Base-by-base conservation (phyloP, 139 green algal genomes). In the Pleodorina starrii region DNA sequence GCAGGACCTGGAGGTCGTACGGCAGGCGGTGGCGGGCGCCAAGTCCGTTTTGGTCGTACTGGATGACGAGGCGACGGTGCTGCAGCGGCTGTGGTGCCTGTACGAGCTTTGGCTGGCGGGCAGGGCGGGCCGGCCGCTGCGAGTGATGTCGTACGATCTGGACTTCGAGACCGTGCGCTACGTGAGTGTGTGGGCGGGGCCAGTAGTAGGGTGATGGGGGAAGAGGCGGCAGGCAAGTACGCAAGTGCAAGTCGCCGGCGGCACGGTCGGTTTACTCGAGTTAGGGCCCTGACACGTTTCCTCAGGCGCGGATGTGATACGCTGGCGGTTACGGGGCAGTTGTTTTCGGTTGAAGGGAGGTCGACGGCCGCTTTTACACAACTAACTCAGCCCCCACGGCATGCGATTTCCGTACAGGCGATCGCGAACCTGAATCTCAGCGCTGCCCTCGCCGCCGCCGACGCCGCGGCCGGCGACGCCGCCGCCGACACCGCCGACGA, bases 91-190 rank as follows among this genome's bases (percentile, higher is more conserved):
- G 54, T 43, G 79, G 54, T 75, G 57, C 25, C 57, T 86, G 36
- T 68, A 69, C 44, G 43, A 68, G 43, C 16, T 88, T n/a, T n/a
- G 60, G n/a, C 43, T 88, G 63, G 63, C 63, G 82, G 82, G 63
- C 44, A 43, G 17, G 10, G 44, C 16, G 10, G 63, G n/a, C 1
- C 10, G 35, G 66, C 63, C 43, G n/a, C 46, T 88, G 46, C 68
- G 35, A 4, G 44, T 88, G 48, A n/a, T 88, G 68, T 25, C 83
- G 46, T 81, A 88, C 83, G 83, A 59, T 17, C 35, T 71, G 27
- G 83, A 88, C 44, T 72, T 71, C 9, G 68, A 88, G 46, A 23
- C 0, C 16, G 43, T 81, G 44, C 29, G 68, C 4, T 12, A 80
- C 21, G 68, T 74, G 46, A 44, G 46, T 29, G 5, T 25, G 54